These are phyloP conservation scores for Gyrodon lividus DNA, from an alignment of 768 basidiomycete genomes.

Conservation along the genomic window DNA sequence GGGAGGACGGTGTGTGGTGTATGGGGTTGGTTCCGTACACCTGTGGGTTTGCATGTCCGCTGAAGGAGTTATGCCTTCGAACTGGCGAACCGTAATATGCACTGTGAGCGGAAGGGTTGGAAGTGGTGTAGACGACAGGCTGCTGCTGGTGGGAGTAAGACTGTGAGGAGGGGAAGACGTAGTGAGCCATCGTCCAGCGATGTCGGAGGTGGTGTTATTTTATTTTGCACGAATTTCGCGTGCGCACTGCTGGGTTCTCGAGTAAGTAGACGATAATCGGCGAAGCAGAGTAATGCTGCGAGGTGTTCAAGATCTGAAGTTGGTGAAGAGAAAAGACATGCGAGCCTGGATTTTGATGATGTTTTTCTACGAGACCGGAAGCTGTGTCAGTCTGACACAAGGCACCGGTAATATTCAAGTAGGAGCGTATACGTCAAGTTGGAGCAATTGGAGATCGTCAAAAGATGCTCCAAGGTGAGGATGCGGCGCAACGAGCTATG, in stretches of 20 bases:
- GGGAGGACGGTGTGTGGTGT: not conserved
- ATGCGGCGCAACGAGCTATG: too few relatives aligned
- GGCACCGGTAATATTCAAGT: not conserved
- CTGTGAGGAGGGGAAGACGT: slow-evolving; percentile 21
- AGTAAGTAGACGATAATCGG: not conserved
- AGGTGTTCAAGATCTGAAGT: too few relatives aligned
- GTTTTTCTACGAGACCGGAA: not conserved
- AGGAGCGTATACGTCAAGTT: not conserved
- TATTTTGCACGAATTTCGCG: not conserved
- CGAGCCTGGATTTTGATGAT: not conserved
- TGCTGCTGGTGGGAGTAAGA: not conserved
- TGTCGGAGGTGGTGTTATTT: too few relatives aligned
- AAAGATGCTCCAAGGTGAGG: too few relatives aligned
- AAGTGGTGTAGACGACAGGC: slow-evolving; percentile 6
- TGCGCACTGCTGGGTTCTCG: not conserved
- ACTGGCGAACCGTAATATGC: slow-evolving; percentile 5
- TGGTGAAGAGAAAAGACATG: not conserved
- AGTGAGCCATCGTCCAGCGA: slow-evolving; percentile 16
- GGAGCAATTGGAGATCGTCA: not conserved
- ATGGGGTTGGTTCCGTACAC: not conserved
- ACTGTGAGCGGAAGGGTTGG: not conserved
- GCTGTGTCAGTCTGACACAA: not conserved
- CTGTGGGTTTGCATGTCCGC: slow-evolving; percentile 2
- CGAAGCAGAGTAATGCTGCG: not conserved
- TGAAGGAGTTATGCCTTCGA: slow-evolving; percentile 9